Evolutionary conservation across 1,284 basidiomycete genomes (phyloP).

Genomic region (Cystobasidium pallidum): DNA sequence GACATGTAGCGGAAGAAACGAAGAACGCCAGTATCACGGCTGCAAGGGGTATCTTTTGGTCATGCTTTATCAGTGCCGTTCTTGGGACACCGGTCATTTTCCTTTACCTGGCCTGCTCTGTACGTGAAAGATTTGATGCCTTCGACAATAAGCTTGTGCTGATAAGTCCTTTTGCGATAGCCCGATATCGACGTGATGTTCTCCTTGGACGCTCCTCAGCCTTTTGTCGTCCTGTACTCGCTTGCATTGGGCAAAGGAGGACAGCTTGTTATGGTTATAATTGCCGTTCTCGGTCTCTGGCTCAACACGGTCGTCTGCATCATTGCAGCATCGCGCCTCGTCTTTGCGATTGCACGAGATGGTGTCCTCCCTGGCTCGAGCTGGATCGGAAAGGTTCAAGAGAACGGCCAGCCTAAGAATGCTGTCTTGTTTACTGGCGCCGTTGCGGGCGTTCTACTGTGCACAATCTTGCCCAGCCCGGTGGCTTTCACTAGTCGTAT

Average conservation of each 20-base stretch:
- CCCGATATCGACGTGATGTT: conserved; percentile 72
- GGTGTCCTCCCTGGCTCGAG: conserved; percentile 77
- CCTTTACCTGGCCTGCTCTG: conserved; percentile 44
- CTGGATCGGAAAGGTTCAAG: conserved; percentile 76
- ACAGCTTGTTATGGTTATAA: conserved; percentile 77
- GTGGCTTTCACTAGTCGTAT: conserved; percentile 70
- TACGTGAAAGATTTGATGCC: neutral
- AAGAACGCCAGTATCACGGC: conserved; percentile 80
- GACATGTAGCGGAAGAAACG: conserved; percentile 86
- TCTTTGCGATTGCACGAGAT: conserved; percentile 84
- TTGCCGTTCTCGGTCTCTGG: conserved; percentile 75
- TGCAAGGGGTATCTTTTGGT: conserved; percentile 74
- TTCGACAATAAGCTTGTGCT: neutral
- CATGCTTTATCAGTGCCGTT: conserved; percentile 72
- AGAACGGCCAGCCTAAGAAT: conserved; percentile 71
- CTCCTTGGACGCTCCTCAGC: conserved; percentile 74
- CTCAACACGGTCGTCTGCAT: conserved; percentile 81
- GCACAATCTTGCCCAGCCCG: conserved; percentile 79
- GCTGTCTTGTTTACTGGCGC: conserved; percentile 51
- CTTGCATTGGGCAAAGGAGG: conserved; percentile 74
- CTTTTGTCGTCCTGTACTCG: conserved; percentile 81
- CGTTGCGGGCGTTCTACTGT: conserved; percentile 68
- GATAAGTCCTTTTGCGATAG: neutral
- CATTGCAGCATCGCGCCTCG: conserved; percentile 78
- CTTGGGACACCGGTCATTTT: conserved; percentile 57